Percentiles rank a stretch among this genome's conserved stretches.
Evolutionary conservation across 768 basidiomycete species (phyloP).

Genomic region (Rhizopogon rudus): DNA sequence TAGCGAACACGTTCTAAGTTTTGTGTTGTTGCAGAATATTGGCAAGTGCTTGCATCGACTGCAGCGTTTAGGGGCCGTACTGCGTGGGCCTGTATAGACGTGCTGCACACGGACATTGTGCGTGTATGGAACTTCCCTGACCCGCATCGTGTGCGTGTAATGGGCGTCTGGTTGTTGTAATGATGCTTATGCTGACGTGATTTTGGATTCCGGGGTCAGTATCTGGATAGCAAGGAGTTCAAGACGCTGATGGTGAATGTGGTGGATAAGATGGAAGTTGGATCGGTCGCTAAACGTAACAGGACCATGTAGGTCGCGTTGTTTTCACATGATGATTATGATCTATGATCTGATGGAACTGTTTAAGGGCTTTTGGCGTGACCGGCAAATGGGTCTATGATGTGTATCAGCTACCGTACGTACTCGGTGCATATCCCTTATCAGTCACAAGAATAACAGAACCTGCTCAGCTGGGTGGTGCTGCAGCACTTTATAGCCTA

Average conservation of each 20-base stretch:
- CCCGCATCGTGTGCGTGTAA: too few species aligned
- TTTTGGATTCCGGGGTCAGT: background rate
- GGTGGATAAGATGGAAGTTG: background rate
- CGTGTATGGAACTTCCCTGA: too few species aligned
- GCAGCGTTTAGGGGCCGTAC: constrained; percentile 5
- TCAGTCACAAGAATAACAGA: background rate
- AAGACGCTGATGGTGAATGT: background rate
- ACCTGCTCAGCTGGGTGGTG: background rate
- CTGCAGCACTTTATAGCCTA: constrained; percentile 17
- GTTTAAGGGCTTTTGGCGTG: background rate
- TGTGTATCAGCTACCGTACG: background rate
- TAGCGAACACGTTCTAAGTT: background rate
- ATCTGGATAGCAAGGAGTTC: background rate
- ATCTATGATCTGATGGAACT: background rate
- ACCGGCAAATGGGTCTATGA: background rate
- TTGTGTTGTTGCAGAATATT: constrained; percentile 10
- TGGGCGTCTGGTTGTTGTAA: too few species aligned
- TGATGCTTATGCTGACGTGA: too few species aligned
- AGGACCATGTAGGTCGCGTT: background rate
- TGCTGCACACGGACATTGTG: constrained; percentile 6
- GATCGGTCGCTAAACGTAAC: background rate
- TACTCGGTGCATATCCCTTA: background rate
- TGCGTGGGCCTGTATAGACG: constrained; percentile 5
- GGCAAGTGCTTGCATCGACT: constrained; percentile 9
- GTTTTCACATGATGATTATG: too few species aligned